phyloP scores from a whole-genome alignment of 1,284 basidiomycete genomes.

The Paramarasmius palmivorus region DNA sequence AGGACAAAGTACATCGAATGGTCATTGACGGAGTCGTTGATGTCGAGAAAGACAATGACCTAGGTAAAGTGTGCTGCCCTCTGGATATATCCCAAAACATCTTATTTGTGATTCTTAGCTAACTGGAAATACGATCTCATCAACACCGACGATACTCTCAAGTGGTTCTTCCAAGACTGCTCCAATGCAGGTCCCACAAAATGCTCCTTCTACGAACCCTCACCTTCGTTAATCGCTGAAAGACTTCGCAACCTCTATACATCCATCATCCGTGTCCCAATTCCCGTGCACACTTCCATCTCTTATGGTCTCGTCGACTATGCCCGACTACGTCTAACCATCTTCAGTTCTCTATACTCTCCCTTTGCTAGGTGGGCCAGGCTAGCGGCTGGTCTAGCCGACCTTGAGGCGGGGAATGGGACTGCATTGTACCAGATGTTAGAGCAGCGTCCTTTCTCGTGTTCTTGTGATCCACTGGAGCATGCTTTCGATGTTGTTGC shows the following conservation, averaged over 20 bases:
- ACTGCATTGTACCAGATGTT: conserved; percentile 26
- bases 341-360: not conserved
- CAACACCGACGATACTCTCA: conserved; percentile 12
- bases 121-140: no score
- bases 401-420: conserved; percentile 36
- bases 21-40: conserved; percentile 36
- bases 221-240: conserved; percentile 21
- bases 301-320: not conserved
- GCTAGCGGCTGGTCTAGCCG: conserved; percentile 37
- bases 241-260: conserved; percentile 24
- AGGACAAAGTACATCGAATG: conserved; percentile 38
- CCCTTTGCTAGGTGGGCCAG: conserved; percentile 29
- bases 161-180: conserved; percentile 25
- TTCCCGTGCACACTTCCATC: conserved; percentile 11
- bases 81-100: not conserved
- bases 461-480: conserved; percentile 6
- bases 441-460: not conserved
- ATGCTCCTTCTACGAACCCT: conserved; percentile 27
- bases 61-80: conserved; percentile 16
- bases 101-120: no score
- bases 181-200: conserved; percentile 20
- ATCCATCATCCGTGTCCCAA: conserved; percentile 16
- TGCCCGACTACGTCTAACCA: not conserved
- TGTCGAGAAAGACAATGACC: conserved; percentile 31
- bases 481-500: conserved; percentile 5